phyloP scores from a whole-genome alignment of 768 basidiomycete species.

The Boletus rubropictus region DNA sequence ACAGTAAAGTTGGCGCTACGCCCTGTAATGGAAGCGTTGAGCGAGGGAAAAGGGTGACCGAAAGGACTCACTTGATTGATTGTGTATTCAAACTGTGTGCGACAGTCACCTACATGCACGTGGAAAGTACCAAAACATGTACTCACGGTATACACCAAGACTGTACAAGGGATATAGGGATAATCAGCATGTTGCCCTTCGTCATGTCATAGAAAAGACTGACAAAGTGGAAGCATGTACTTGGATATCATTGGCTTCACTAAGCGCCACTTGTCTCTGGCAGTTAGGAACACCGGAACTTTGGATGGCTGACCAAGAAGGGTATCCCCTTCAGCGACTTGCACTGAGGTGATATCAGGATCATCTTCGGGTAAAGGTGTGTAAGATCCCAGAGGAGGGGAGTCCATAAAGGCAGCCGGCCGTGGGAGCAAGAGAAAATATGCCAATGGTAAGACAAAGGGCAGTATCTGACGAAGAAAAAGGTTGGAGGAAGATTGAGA shows the following conservation, averaged over 20 bases:
- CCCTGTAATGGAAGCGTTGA: constrained; percentile 43
- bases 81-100: constrained; percentile 78
- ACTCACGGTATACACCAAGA: constrained; percentile 59
- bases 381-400: constrained; percentile 34
- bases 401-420: constrained; percentile 43
- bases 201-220: constrained; percentile 29
- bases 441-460: constrained; percentile 69
- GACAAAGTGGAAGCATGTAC: constrained; percentile 93
- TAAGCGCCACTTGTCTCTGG: constrained; percentile 72
- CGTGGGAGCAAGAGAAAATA: constrained; percentile 76
- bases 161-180: constrained; percentile 22
- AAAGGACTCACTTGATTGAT: constrained; percentile 68
- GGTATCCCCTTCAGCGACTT: constrained; percentile 27
- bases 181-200: constrained; percentile 12
- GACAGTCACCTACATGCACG: neutral
- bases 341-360: constrained; percentile 13
- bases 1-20: constrained; percentile 83
- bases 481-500: neutral
- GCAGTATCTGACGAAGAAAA: constrained; percentile 56
- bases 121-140: neutral
- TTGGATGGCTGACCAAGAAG: constrained; percentile 33
- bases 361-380: constrained; percentile 34
- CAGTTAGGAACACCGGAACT: constrained; percentile 48
- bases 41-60: neutral
- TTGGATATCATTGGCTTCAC: constrained; percentile 71